Evolutionary conservation across 2,329 filamentous ascomycete genomes (phyloP), one percentile per base, ranked within the genome.

Genomic region (Ceratocystis destructans): DNA sequence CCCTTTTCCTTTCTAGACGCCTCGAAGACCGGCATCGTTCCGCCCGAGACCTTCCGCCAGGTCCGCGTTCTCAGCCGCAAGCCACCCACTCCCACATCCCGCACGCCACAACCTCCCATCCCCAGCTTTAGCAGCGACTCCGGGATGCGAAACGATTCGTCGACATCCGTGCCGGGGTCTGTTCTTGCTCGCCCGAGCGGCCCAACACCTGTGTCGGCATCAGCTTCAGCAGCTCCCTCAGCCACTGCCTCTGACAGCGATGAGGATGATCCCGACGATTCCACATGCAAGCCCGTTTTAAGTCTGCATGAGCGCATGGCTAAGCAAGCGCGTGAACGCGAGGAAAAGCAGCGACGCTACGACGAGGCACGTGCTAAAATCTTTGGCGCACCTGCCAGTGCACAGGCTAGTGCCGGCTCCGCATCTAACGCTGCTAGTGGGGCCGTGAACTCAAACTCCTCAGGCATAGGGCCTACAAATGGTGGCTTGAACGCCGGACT

Each of bases 331-430:
- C 82, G 83, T 62, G 90, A 96, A 71, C 83, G 86, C 8, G 91
- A 95, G 73, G 91, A 96, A 77, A 96, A 94, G 78, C 89, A 96
- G 77, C 86, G 86, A 66, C 88, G 88, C 68, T 96, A 96, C 74
- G 89, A 95, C 69, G 91, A 96, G 77, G 89, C 87, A 5, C 83
- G 93, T 37, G 90, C 93, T 71, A 88, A 91, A 73, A 87, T 96
- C 66, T 93, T 96, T 75, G 91, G 91, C 22, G 84, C 83, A 37
- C 50, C 67, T 4, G 31, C n/a, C 41, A 45, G 20, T 31, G 28
- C 53, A 12, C 53, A 41, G n/a, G 25, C 72, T 70, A 41, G 70
- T 73, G 4, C 72, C 72, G 31, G 64, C 55, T 37, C 69, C 22
- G 25, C 66, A 46, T 12, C 25, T 59, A 12, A 28, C 53, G 25